These are phyloP conservation scores for Vitis rotundifolia DNA, from an alignment of 164 flowering plant species.

Conservation along the genomic window DNA sequence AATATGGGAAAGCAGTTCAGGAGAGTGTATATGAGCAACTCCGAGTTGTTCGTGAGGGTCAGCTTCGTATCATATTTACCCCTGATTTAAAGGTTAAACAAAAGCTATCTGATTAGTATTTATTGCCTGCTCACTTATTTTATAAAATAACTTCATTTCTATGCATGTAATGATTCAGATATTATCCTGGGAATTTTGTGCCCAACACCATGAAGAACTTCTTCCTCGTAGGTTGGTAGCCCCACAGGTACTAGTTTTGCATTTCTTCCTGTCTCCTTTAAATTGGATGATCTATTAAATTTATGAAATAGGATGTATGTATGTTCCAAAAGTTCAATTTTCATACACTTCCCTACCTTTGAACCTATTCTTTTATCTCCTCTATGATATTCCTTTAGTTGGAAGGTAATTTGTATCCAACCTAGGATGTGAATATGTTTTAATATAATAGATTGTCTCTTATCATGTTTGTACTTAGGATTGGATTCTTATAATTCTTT, in stretches of 20 bases:
- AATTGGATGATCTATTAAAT: background rate
- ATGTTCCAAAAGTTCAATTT: no score
- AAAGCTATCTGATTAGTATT: background rate
- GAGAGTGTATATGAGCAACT: slow-evolving; percentile 95
- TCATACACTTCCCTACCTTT: no score
- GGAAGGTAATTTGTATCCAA: no score
- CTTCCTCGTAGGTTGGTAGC: slow-evolving; percentile 83
- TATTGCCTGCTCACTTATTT: background rate
- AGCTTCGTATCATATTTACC: slow-evolving; percentile 79
- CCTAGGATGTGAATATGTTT: no score
- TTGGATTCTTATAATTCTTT: no score
- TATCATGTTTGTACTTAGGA: no score
- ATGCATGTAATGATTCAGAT: slow-evolving; percentile 43
- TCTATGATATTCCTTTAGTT: no score
- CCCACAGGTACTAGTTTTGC: slow-evolving; percentile 67
- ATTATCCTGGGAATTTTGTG: slow-evolving; percentile 96
- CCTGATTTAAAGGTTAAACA: slow-evolving; percentile 79
- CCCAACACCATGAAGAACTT: slow-evolving; percentile 93
- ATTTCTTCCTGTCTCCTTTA: background rate
- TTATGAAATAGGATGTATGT: no score
- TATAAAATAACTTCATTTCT: background rate
- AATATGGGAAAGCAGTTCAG: slow-evolving; percentile 92
- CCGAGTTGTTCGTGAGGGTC: slow-evolving; percentile 95
- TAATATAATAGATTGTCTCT: no score
- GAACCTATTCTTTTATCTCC: no score